Evolutionary conservation across 768 basidiomycete genomes (phyloP).

Genomic region (Auricularia sp.): DNA sequence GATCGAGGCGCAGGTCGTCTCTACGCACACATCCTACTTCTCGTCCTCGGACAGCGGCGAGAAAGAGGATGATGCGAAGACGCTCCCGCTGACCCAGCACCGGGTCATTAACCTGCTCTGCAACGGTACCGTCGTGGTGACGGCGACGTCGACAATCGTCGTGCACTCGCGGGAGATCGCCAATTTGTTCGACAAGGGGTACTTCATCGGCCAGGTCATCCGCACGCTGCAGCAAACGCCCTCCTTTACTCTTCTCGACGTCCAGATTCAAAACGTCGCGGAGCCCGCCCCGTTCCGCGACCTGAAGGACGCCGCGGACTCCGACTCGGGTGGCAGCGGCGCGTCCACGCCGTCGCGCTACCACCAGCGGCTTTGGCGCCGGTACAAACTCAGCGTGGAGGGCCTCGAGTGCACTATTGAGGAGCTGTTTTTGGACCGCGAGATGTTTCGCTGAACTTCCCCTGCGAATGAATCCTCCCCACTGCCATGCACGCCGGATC

Average conservation of each 20-base stretch:
- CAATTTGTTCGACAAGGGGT: slow-evolving; percentile 54
- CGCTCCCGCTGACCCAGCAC: slow-evolving; percentile 42
- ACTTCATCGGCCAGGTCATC: slow-evolving; percentile 61
- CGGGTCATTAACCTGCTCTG: slow-evolving; percentile 59
- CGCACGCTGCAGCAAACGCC: slow-evolving; percentile 42
- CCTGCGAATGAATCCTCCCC: no score
- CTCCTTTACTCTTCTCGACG: slow-evolving; percentile 47
- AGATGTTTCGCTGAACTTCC: slow-evolving; percentile 39
- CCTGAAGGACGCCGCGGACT: neutral
- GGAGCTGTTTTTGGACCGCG: slow-evolving; percentile 57
- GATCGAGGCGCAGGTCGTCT: slow-evolving; percentile 48
- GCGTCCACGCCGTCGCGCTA: neutral
- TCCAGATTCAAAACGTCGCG: slow-evolving; percentile 32
- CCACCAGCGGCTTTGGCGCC: slow-evolving; percentile 35
- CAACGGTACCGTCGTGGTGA: slow-evolving; percentile 41
- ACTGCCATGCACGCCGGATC: no score
- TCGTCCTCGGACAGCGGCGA: neutral
- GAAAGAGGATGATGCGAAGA: neutral
- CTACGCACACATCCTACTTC: slow-evolving; percentile 32
- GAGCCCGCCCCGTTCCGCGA: slow-evolving; percentile 2
- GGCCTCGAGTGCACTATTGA: slow-evolving; percentile 58
- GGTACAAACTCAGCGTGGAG: slow-evolving; percentile 45
- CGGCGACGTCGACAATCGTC: slow-evolving; percentile 55
- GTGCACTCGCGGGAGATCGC: slow-evolving; percentile 46
- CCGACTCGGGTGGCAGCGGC: neutral